phyloP scores from a whole-genome alignment of 2,329 filamentous ascomycete species.

The Xylariaceae sp. region DNA sequence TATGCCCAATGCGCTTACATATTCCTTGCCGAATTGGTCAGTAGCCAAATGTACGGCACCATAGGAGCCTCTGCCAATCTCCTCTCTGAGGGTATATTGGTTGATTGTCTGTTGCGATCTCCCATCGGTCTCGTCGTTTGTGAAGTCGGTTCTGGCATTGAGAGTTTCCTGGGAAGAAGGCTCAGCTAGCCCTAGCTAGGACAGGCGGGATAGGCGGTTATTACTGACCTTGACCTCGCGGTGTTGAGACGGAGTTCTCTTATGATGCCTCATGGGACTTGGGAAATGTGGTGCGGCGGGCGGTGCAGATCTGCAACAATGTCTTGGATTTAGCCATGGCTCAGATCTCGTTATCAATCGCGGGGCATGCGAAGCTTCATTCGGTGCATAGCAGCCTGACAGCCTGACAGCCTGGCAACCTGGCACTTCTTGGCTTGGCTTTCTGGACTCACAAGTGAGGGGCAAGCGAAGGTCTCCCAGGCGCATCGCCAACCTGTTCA shows the following conservation, averaged over 20 bases:
- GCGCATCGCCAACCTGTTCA: constrained; percentile 38
- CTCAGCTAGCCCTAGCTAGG: constrained; percentile 3
- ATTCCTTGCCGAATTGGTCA: constrained; percentile 92
- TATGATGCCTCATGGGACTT: constrained; percentile 61
- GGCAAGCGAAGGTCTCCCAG: constrained; percentile 38
- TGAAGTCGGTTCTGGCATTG: constrained; percentile 85
- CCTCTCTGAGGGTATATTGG: constrained; percentile 90
- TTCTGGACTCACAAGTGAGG: constrained; percentile 46
- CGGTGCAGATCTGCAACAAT: constrained; percentile 46
- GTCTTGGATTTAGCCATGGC: constrained; percentile 18
- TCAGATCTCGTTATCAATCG: constrained; percentile 14
- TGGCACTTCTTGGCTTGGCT: constrained; percentile 9
- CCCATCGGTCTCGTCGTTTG: constrained; percentile 81
- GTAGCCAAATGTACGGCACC: constrained; percentile 88
- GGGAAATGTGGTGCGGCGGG: constrained; percentile 45
- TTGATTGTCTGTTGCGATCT: constrained; percentile 82
- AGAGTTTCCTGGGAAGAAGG: constrained; percentile 74
- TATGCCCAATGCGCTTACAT: constrained; percentile 60
- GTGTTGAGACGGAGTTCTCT: constrained; percentile 59
- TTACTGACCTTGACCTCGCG: constrained; percentile 58
- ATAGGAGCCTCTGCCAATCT: constrained; percentile 96
- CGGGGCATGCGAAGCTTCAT: constrained; percentile 15
- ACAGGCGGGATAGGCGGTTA: constrained; percentile 5
- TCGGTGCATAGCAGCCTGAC: no score
- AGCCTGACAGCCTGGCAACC: no score